Base-by-base conservation (phyloP, 2,329 filamentous ascomycete genomes). In the Talaromyces sp. region DNA sequence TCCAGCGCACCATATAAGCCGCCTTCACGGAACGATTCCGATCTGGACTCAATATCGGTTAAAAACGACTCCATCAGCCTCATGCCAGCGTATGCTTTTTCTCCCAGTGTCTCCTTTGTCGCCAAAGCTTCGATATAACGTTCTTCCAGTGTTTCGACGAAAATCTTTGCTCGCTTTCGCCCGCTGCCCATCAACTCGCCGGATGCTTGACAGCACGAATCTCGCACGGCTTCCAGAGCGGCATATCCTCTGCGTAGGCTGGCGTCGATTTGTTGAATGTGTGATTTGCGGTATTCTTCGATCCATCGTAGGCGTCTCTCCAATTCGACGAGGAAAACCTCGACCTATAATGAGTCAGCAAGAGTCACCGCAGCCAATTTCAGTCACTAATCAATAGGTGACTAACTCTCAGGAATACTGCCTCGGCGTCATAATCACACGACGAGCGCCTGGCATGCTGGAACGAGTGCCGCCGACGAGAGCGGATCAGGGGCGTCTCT, bases 91-190 rank as follows among this genome's bases (percentile, higher is more conserved):
- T 90, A 86, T 3, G 93, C 92, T 78, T 98, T 98, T 68, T 96
- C 92, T 69, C 95, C 91, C 68, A 98, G 78, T 0, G 91, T 93
- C 71, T 91, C 93, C 65, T 93, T 91, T 2, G 89, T 90, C 17
- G 85, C 88, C 64, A 99, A 77, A 1, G 90, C 92, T 67, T 95
- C 90, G 64, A 96, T 88, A 75, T 97, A 99, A 64, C 90, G 84
- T 29, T 84, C 83, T 74, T 99, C 95, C 14, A 99, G 80, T 0
- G 92, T 96, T 68, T 98, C 93, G 35, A 99, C 91, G 79, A 98
- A 88, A 61, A 98, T 86, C 65, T 91, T 89, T 62, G 96, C 86
- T 63, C 92, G 85, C 65, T 91, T 86, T 57, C 90, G 88, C 24
- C 95, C 93, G 41, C 90, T 90, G 60, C 92, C 95, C 66, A 98